A percentile compares a stretch with the other conserved stretches of the same genome.
Conservation (phyloP, 2,329 filamentous ascomycete genomes). For the Phialocephala sp. region DNA sequence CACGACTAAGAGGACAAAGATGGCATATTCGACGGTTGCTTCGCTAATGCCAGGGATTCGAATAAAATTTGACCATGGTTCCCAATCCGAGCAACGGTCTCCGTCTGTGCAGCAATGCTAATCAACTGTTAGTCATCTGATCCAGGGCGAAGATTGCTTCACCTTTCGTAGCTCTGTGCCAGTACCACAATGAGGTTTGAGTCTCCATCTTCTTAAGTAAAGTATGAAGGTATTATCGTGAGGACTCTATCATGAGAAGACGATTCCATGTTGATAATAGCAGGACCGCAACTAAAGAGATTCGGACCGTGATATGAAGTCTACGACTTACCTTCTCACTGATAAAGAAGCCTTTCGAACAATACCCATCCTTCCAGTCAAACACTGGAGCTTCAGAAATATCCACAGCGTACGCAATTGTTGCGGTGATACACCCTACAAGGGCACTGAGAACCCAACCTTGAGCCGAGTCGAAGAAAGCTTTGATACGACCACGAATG, state of each 20-base stretch:
- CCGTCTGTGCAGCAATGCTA: constrained; percentile 62
- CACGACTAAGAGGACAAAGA: constrained; percentile 77
- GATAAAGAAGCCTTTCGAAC: constrained; percentile 71
- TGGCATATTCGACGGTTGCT: constrained; percentile 74
- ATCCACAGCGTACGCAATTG: constrained; percentile 87
- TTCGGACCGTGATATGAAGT: not conserved
- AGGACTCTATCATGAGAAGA: not conserved
- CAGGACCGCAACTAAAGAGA: not conserved
- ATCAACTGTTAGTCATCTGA: constrained; percentile 29
- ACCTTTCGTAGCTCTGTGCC: not conserved
- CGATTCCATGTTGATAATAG: not conserved
- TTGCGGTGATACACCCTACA: constrained; percentile 84
- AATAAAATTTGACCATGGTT: constrained; percentile 60
- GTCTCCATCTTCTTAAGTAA: not conserved
- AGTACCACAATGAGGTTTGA: not conserved
- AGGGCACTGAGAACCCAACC: constrained; percentile 94
- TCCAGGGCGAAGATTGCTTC: not conserved
- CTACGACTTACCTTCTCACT: constrained; percentile 65
- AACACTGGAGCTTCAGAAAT: constrained; percentile 85
- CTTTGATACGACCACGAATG: constrained; percentile 77
- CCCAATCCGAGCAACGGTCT: constrained; percentile 63
- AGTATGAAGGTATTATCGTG: not conserved
- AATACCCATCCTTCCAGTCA: constrained; percentile 92
- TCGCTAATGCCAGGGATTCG: constrained; percentile 44
- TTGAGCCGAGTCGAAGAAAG: constrained; percentile 84